Conservation (phyloP, 345 rosid species). For the Eucalyptus marginata region DNA sequence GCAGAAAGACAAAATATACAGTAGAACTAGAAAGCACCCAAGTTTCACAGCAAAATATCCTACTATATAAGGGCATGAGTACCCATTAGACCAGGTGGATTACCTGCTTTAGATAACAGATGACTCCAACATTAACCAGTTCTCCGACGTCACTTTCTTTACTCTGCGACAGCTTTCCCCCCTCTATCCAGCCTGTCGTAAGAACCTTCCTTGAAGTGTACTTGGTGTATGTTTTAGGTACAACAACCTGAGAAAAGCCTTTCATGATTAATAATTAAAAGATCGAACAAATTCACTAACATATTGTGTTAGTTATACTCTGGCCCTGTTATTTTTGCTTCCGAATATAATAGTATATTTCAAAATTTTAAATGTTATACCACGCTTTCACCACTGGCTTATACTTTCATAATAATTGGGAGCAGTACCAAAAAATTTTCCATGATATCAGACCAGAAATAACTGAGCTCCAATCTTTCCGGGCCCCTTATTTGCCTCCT, state of each 20-base stretch:
- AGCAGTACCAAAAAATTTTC: not conserved
- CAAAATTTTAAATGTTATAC: not conserved
- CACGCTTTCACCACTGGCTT: not conserved
- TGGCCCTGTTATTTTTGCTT: not conserved
- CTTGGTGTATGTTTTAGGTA: constrained; percentile 69
- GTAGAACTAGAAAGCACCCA: not conserved
- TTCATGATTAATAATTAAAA: not conserved
- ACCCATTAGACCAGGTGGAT: not conserved
- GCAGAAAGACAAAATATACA: not conserved
- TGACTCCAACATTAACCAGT: constrained; percentile 92
- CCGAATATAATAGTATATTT: not conserved
- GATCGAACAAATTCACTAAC: not conserved
- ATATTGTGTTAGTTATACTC: not conserved
- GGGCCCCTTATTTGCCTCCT: not conserved
- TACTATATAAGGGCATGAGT: not conserved
- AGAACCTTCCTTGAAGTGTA: constrained; percentile 97
- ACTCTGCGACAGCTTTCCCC: constrained; percentile 92
- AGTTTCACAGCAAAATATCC: not conserved
- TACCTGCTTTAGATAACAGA: constrained; percentile 98
- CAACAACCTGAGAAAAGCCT: constrained; percentile 50
- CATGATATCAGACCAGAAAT: not conserved
- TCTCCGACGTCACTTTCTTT: constrained; percentile 93
- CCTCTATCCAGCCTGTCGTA: constrained; percentile 79
- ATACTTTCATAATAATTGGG: not conserved
- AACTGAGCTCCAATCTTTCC: not conserved